Evolutionary conservation across 441 rosid species (phyloP).

Genomic region (Dalechampia spathulata): DNA sequence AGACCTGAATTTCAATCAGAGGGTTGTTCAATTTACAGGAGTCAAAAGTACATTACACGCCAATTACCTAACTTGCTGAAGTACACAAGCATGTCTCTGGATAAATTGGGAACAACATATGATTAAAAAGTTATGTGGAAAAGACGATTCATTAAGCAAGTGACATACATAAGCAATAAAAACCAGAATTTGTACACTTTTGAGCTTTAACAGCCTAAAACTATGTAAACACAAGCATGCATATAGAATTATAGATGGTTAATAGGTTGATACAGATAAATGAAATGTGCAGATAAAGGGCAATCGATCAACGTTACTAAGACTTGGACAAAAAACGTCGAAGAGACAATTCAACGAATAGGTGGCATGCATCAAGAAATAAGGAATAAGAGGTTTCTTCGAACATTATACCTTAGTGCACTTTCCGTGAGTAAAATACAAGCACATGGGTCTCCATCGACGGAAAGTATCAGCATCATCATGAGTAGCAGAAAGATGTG

Average conservation of each 20-base stretch:
- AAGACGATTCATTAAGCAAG: no score
- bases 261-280: no score
- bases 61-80: neutral
- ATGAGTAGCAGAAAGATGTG: constrained; percentile 12
- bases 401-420: constrained; percentile 76
- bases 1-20: no score
- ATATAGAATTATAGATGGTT: no score
- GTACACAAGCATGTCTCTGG: neutral
- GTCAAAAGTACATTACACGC: neutral
- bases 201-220: no score
- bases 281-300: no score
- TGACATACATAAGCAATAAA: neutral
- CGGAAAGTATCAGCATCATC: neutral
- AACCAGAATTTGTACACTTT: no score
- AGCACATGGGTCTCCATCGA: constrained; percentile 75
- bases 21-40: neutral
- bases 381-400: neutral
- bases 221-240: no score
- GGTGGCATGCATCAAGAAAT: neutral
- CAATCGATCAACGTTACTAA: no score
- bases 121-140: no score
- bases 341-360: constrained; percentile 18
- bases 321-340: neutral
- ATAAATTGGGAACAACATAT: no score
- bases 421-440: constrained; percentile 77